phyloP scores from a whole-genome alignment of 2,329 filamentous ascomycete genomes.

The Chaetothyriales sp. region DNA sequence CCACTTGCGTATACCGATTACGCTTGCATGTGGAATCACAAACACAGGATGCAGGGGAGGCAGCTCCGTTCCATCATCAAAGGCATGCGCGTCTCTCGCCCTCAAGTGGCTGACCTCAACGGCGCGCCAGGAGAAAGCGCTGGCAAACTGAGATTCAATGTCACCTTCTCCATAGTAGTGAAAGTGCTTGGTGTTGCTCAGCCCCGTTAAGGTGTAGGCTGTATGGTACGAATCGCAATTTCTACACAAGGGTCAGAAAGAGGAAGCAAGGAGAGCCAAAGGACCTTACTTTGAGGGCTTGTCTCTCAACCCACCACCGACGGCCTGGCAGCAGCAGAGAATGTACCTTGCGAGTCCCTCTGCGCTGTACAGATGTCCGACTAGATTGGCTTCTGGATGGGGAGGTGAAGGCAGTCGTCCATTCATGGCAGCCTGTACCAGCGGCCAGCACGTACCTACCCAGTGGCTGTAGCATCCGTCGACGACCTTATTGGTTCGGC shows the following conservation, averaged over 20 bases:
- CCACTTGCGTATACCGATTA: conserved; percentile 51
- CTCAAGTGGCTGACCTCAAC: conserved; percentile 31
- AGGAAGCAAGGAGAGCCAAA: conserved; percentile 1
- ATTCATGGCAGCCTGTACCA: conserved; percentile 67
- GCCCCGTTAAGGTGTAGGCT: conserved; percentile 75
- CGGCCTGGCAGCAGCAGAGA: conserved; percentile 68
- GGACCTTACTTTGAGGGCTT: conserved; percentile 72
- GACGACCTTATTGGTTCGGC: conserved; percentile 92
- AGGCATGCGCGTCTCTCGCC: conserved; percentile 21
- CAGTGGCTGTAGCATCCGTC: conserved; percentile 98
- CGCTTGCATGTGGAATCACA: conserved; percentile 60
- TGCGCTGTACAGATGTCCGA: conserved; percentile 52
- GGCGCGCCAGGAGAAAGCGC: conserved; percentile 29
- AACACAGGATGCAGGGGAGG: conserved; percentile 67
- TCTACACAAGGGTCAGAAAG: conserved; percentile 29
- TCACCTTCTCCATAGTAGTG: conserved; percentile 31
- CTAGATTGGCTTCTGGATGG: neutral
- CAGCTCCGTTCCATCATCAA: conserved; percentile 34
- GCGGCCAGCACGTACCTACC: conserved; percentile 88
- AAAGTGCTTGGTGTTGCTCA: conserved; percentile 66
- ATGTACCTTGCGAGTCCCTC: conserved; percentile 83
- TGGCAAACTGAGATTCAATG: conserved; percentile 21
- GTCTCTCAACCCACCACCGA: conserved; percentile 73
- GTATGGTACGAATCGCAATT: conserved; percentile 81
- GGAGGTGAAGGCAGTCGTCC: conserved; percentile 29